These are phyloP conservation scores for Annulohypoxylon bovei DNA, from an alignment of 495 filamentous ascomycete species.

Conservation along the genomic window DNA sequence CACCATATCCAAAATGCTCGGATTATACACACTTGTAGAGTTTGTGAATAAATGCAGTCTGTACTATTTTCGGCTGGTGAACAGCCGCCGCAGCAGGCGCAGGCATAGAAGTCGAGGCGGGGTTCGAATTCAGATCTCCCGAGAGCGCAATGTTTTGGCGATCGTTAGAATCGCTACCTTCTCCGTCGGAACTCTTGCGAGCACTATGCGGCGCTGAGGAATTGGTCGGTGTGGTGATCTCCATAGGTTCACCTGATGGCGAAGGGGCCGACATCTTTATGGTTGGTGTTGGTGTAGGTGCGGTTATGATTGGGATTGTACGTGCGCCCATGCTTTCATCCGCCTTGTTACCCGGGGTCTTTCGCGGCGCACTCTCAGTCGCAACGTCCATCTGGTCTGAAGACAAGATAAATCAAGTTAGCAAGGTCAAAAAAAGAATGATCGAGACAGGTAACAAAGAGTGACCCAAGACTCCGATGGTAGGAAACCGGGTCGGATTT, in stretches of 20 bases:
- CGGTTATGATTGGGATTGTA: conserved; percentile 59
- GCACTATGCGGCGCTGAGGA: conserved; percentile 54
- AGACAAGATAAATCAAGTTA: conserved; percentile 37
- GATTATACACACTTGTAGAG: conserved; percentile 85
- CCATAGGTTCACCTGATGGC: conserved; percentile 60
- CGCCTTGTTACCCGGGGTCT: conserved; percentile 49
- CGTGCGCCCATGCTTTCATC: conserved; percentile 56
- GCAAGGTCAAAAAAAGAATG: conserved; percentile 20
- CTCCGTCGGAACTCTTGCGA: conserved; percentile 58
- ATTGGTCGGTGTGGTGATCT: conserved; percentile 59
- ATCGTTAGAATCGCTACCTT: conserved; percentile 51
- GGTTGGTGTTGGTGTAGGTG: conserved; percentile 49
- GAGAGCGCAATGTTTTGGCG: conserved; percentile 42
- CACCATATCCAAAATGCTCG: conserved; percentile 8
- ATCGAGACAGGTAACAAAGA: conserved; percentile 39
- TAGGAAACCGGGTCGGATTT: conserved; percentile 29
- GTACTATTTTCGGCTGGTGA: conserved; percentile 96
- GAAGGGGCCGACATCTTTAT: conserved; percentile 62
- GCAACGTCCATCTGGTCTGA: conserved; percentile 60
- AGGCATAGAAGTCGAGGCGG: conserved; percentile 51
- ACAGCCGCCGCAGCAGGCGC: conserved; percentile 78
- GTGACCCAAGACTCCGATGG: conserved; percentile 20
- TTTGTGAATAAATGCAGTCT: conserved; percentile 99
- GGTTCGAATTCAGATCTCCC: conserved; percentile 43
- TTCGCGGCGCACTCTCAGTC: conserved; percentile 59